These are phyloP conservation scores for Eucalyptus pauciflora DNA, from an alignment of 345 rosid genomes.

Conservation along the genomic window DNA sequence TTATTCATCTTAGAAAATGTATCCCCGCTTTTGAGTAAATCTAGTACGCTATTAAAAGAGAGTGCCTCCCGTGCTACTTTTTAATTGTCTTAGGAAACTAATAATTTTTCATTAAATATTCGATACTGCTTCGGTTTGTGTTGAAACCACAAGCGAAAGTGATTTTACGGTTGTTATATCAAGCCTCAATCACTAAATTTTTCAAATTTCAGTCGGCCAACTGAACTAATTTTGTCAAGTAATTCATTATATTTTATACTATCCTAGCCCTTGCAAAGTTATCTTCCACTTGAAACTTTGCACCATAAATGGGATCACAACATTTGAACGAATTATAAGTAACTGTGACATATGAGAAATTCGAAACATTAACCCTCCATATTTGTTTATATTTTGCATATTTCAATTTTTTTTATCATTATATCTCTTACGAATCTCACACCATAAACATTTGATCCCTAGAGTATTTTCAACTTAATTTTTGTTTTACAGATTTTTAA, in stretches of 20 bases:
- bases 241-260: too few relatives aligned
- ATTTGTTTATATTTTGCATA: not conserved
- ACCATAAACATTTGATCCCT: too few relatives aligned
- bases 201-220: not conserved
- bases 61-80: not conserved
- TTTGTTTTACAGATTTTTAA: too few relatives aligned
- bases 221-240: not conserved
- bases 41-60: not conserved
- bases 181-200: not conserved
- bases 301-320: not conserved
- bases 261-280: not conserved
- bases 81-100: not conserved
- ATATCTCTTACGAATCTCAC: not conserved
- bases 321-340: not conserved
- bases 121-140: not conserved
- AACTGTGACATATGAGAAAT: not conserved
- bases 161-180: not conserved
- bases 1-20: not conserved
- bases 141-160: not conserved
- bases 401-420: too few relatives aligned
- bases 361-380: not conserved
- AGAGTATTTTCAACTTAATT: too few relatives aligned
- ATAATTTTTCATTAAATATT: too few relatives aligned
- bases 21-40: not conserved
- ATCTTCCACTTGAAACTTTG: not conserved